Evolutionary conservation across 140 eudicot species (phyloP).

Genomic region (Stevia rebaudiana): DNA sequence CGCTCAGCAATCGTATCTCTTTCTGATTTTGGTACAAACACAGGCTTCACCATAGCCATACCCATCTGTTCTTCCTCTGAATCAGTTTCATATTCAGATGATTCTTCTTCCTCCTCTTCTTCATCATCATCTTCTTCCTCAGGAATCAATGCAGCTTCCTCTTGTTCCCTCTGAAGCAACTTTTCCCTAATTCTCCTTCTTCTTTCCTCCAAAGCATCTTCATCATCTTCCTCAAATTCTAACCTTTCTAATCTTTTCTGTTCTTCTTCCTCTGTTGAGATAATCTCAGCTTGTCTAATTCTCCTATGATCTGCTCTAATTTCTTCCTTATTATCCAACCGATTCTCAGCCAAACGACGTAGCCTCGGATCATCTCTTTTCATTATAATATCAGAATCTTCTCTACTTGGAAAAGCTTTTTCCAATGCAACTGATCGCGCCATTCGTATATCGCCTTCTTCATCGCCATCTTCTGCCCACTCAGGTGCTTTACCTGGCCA

Average conservation of each 20-base stretch:
- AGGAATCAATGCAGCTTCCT: constrained; percentile 56
- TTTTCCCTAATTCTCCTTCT: constrained; percentile 83
- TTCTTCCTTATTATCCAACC: constrained; percentile 73
- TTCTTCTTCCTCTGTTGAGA: constrained; percentile 74
- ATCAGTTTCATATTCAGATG: constrained; percentile 86
- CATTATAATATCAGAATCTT: constrained; percentile 25
- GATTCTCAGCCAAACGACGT: constrained; percentile 72
- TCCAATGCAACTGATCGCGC: constrained; percentile 54
- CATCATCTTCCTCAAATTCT: constrained; percentile 84
- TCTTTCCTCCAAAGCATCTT: constrained; percentile 81
- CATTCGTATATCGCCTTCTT: constrained; percentile 58
- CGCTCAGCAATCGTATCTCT: constrained; percentile 91
- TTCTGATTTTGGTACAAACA: constrained; percentile 85
- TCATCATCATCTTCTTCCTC: constrained; percentile 80
- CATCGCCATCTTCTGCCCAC: constrained; percentile 89
- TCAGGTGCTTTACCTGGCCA: constrained; percentile 99
- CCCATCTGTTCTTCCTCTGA: constrained; percentile 71
- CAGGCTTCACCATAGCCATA: constrained; percentile 84
- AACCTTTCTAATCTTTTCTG: constrained; percentile 51
- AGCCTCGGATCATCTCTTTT: constrained; percentile 71
- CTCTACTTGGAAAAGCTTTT: constrained; percentile 64
- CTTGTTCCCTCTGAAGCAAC: constrained; percentile 57
- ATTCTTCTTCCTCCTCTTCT: constrained; percentile 75
- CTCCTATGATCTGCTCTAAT: constrained; percentile 82
- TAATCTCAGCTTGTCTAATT: constrained; percentile 88